Percentiles rank a stretch among this genome's conserved stretches.
Conservation (phyloP, 306 rosid genomes). For the Prunus salicina region DNA sequence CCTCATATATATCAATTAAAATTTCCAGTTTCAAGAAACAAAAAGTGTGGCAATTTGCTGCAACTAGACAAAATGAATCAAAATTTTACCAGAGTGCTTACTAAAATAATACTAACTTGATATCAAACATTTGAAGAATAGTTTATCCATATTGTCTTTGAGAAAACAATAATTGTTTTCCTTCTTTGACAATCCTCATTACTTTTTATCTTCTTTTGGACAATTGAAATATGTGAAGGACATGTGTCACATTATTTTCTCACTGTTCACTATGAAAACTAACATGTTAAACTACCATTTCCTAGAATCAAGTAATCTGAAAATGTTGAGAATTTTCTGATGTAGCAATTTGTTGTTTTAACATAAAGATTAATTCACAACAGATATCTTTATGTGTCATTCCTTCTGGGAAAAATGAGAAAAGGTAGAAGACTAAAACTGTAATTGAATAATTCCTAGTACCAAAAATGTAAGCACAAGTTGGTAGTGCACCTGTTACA, state of each 20-base stretch:
- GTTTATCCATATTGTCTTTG: no score
- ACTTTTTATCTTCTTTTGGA: background rate
- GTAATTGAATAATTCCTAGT: background rate
- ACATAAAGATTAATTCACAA: background rate
- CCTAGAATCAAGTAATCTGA: background rate
- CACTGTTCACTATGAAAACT: background rate
- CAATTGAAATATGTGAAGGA: no score
- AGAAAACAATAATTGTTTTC: background rate
- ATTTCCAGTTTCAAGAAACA: constrained; percentile 20
- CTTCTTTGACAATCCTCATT: background rate
- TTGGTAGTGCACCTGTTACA: constrained; percentile 75
- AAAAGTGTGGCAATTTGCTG: constrained; percentile 8
- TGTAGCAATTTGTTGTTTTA: background rate
- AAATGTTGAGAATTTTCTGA: background rate
- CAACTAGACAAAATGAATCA: constrained; percentile 2
- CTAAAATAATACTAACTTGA: background rate
- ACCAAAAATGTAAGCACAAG: background rate
- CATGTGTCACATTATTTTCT: background rate
- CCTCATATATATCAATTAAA: constrained; percentile 19
- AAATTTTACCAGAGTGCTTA: background rate
- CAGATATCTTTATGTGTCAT: background rate
- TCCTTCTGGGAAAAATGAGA: background rate
- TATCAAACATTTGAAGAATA: background rate
- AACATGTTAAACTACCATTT: background rate
- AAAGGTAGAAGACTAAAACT: background rate